These are phyloP conservation scores for Urtica urens DNA, from an alignment of 306 rosid genomes.

Conservation along the genomic window DNA sequence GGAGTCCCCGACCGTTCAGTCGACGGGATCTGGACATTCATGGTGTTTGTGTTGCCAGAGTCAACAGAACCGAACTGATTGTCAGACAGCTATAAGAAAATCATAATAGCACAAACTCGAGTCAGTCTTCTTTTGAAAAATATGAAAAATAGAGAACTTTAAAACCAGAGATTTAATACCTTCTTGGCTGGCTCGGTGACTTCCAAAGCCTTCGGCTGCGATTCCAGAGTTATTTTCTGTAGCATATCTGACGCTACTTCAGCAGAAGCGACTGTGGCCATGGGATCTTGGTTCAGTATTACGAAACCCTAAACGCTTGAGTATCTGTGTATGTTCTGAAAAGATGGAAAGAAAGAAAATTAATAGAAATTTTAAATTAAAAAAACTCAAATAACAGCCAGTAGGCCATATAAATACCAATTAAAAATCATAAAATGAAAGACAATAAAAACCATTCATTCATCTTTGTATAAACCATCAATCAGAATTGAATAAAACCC, in stretches of 20 bases:
- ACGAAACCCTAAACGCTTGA: no score
- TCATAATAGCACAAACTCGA: not conserved
- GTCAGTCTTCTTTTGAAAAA: not conserved
- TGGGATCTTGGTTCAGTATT: no score
- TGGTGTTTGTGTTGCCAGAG: constrained; percentile 44
- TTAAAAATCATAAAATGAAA: no score
- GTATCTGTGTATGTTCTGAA: no score
- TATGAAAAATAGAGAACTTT: not conserved
- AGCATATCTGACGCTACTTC: constrained; percentile 88
- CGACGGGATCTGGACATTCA: constrained; percentile 57
- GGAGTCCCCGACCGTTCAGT: constrained; percentile 78
- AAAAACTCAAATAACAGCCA: no score
- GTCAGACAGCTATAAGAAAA: constrained; percentile 37
- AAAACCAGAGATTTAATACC: constrained; percentile 24
- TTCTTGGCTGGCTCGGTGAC: constrained; percentile 74
- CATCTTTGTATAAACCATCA: no score
- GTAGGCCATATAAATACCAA: no score
- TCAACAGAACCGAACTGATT: constrained; percentile 72
- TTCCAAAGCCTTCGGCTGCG: constrained; percentile 76
- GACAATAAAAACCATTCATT: no score
- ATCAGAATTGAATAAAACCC: no score
- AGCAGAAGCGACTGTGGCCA: no score
- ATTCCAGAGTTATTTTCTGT: constrained; percentile 69
- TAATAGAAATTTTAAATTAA: no score
- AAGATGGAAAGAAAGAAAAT: no score